phyloP scores from a whole-genome alignment of 1,284 basidiomycete species.

The Vanrija pseudolonga region DNA sequence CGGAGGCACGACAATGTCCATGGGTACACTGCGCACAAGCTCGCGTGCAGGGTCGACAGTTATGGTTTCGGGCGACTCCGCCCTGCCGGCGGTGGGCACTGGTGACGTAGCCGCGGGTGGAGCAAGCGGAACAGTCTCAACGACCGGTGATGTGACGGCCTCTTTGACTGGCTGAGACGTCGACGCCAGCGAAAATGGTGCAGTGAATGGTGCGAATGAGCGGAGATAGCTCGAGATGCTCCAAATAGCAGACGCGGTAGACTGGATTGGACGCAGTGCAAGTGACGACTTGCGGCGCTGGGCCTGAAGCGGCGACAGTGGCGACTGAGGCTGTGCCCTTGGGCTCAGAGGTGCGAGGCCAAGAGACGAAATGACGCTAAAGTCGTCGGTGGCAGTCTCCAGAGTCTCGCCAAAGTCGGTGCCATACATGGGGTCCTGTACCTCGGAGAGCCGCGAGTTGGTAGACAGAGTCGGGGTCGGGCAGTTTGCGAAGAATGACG shows the following conservation, averaged over 20 bases:
- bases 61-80: slow-evolving; percentile 5
- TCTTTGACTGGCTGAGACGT: not conserved
- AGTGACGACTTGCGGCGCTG: slow-evolving; percentile 11
- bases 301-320: not conserved
- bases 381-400: slow-evolving; percentile 34
- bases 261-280: slow-evolving; percentile 29
- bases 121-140: not conserved
- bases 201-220: slow-evolving; percentile 37
- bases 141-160: slow-evolving; percentile 1
- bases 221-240: slow-evolving; percentile 36
- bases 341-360: slow-evolving; percentile 1
- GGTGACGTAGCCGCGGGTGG: slow-evolving; percentile 15
- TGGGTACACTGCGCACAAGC: slow-evolving; percentile 40
- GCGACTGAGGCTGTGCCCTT: not conserved
- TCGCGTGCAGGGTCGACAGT: slow-evolving; percentile 18
- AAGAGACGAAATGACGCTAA: slow-evolving; percentile 21
- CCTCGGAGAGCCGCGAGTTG: slow-evolving; percentile 38
- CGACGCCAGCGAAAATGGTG: slow-evolving; percentile 1
- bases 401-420: slow-evolving; percentile 27
- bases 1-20: slow-evolving; percentile 39
- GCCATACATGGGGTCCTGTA: slow-evolving; percentile 30
- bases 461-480: slow-evolving; percentile 43
- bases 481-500: slow-evolving; percentile 18
- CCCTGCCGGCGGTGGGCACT: slow-evolving; percentile 19
- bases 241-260: slow-evolving; percentile 36